Evolutionary conservation across 495 filamentous ascomycete species (phyloP), one percentile per base, ranked within the genome.

Genomic region (Copromyces sp.): DNA sequence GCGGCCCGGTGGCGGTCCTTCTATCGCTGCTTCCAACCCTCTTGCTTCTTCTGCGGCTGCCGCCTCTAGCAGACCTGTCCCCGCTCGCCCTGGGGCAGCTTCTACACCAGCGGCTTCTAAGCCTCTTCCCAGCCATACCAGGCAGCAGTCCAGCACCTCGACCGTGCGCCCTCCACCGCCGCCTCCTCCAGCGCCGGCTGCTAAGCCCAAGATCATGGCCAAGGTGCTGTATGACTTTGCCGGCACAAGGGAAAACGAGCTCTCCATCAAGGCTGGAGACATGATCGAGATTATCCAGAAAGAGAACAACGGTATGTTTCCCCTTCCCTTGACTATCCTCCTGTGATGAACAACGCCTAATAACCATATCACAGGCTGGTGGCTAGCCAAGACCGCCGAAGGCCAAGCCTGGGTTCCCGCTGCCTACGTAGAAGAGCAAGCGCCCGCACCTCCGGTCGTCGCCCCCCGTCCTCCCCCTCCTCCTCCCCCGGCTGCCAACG

Each of bases 351-450:
- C 3, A 9, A 35, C 17, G 69, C 9, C 74, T 78, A 69, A 78
- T 70, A 69, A 35, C 3, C 32, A 17, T 45, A 42, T 74, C 70
- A 69, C 68, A 97, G 94, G 94, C 61, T 98, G 96, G 96, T 98
- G 94, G 94, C 85, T 97, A 45, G 95, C 90, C 70, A 94, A 93
- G 82, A 90, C 89, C 73, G 81, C 84, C 3, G 84, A 83, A 8
- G 87, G 87, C 24, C 91, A 96, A 82, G 96, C 94, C 47, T 99
- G 95, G 95, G 89, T 94, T 0, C 95, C 95, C 0, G 92, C 94
- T 32, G 91, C 94, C 40, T 99, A 98, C 77, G 89, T 99, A 8
- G 90, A 97, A 79, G 94, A 97, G 82, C 88, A 92, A 75, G 80
- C 87, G 41, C 80, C 86, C 0, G 84, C 90, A 40, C 86, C 90